Conservation (phyloP, 371 early-diverging fungal species). For the Actinomortierella ambigua region DNA sequence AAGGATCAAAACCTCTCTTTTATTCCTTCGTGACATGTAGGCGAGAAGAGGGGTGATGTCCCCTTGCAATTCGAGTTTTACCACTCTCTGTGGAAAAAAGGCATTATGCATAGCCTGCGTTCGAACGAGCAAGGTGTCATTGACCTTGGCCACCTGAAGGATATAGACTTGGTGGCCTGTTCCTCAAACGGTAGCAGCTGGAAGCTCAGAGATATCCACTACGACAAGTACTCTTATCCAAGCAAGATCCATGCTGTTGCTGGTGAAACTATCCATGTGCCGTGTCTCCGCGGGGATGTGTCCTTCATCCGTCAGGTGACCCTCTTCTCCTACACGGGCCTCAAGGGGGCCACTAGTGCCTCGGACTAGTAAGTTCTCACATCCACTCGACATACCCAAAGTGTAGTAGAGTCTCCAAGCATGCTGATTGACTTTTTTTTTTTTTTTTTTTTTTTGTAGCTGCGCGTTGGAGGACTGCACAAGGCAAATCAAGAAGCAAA, state of each 20-base stretch:
- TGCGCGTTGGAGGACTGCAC: constrained; percentile 25
- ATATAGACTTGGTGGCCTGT: constrained; percentile 24
- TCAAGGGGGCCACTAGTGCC: too few relatives aligned
- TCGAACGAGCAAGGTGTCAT: constrained; percentile 53
- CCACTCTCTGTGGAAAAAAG: constrained; percentile 26
- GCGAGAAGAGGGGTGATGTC: constrained; percentile 46
- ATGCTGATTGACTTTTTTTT: background rate
- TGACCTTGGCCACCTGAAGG: constrained; percentile 46
- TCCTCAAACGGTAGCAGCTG: constrained; percentile 4
- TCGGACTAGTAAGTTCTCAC: too few relatives aligned
- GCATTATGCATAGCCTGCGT: constrained; percentile 29
- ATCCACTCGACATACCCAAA: too few relatives aligned
- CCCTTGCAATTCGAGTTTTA: constrained; percentile 42
- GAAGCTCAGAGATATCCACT: constrained; percentile 4
- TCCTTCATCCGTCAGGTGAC: constrained; percentile 13
- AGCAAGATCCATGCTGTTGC: constrained; percentile 34
- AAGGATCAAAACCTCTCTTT: background rate
- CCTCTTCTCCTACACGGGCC: background rate
- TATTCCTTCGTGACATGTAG: too few relatives aligned
- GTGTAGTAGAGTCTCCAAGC: too few relatives aligned
- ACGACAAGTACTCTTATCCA: constrained; percentile 6
- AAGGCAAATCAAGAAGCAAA: constrained; percentile 4
- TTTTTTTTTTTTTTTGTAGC: background rate
- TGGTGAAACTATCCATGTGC: constrained; percentile 38
- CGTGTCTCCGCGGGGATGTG: constrained; percentile 14